These are phyloP conservation scores for Debaryomyces udenii DNA, from an alignment of 1,139 yeast genomes.

Conservation along the genomic window DNA sequence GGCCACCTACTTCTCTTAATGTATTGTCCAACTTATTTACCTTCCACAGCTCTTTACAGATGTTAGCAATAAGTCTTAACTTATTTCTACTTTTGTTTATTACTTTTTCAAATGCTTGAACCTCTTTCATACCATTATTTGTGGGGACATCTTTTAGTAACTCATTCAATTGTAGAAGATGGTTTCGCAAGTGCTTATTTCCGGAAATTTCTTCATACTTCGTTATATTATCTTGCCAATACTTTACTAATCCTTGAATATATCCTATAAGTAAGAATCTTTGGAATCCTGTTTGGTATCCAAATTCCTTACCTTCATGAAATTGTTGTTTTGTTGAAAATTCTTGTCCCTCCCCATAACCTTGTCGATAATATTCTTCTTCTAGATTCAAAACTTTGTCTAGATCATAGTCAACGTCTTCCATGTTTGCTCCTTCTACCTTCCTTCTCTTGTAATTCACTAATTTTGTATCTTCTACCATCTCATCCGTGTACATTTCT, in stretches of 20 bases:
- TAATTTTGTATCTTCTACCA: not conserved
- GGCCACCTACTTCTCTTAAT: constrained; percentile 42
- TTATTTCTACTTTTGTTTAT: constrained; percentile 55
- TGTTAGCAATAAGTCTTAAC: constrained; percentile 46
- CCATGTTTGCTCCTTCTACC: constrained; percentile 10
- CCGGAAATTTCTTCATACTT: constrained; percentile 20
- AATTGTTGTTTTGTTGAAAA: constrained; percentile 45
- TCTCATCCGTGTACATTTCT: not conserved
- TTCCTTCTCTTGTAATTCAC: constrained; percentile 5
- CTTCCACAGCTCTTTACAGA: constrained; percentile 39
- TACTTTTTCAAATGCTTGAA: constrained; percentile 48
- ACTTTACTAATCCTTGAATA: constrained; percentile 54
- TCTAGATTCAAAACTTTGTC: constrained; percentile 58
- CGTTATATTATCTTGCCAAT: constrained; percentile 31
- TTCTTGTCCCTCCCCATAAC: constrained; percentile 58
- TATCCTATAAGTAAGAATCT: constrained; percentile 67
- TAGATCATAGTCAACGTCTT: constrained; percentile 32
- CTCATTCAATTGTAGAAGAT: constrained; percentile 31
- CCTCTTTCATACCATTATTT: constrained; percentile 50
- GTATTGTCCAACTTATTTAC: constrained; percentile 36
- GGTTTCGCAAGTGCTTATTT: constrained; percentile 21
- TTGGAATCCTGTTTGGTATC: constrained; percentile 79
- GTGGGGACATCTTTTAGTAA: constrained; percentile 29
- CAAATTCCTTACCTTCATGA: constrained; percentile 75
- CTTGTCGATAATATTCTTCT: constrained; percentile 61